Evolutionary conservation across 2,329 filamentous ascomycete species (phyloP), one percentile per base, ranked within the genome.

Genomic region (Phyllosticta citrichinensis): DNA sequence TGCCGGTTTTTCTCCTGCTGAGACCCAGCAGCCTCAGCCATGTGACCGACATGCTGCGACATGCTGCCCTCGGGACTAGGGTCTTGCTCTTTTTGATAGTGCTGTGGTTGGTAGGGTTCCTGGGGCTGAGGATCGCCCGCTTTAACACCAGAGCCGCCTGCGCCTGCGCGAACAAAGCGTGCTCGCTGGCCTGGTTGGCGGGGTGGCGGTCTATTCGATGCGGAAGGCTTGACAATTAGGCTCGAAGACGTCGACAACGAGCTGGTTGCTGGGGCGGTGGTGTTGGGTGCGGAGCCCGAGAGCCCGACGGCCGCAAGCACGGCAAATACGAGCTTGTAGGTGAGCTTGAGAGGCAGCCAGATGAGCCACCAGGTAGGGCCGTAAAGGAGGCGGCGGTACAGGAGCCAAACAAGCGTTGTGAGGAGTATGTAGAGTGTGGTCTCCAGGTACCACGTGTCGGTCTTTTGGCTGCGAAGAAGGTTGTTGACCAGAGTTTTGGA

Each of bases 391-490:
- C 94, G 80, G 27, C 94, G 80, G 69, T 95, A 97, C 6, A 96
- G 71, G 8, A 99, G 81, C 94, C 94, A 99, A 30, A 79, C 80
- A 52, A 92, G 85, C 1, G 91, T 97, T 5, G 77, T 83, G 22
- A 88, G 69, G 17, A 97, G 81, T 67, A 97, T 81, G 71, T 92
- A 95, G 66, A 97, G 86, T 2, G 92, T 85, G 47, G 89, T 95
- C 75, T 94, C 88, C 35, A 99, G 82, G 72, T 99, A 99, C 94
- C 94, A 99, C 2, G 92, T 97, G 71, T 99, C 94, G 65, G 88
- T 94, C 80, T 99, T 99, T 71, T 95, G 91, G 65, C 89, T 94
- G 63, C 85, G 84, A 55, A 97, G 77, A 54, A 99, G 79, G 19
- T 89, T 90, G 6, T 85, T 84, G 8, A 97, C 83, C 19, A 99